Percentiles rank a stretch among this genome's conserved stretches.
Evolutionary conservation across 306 rosid genomes (phyloP).

Genomic region (Citrullus amarus): DNA sequence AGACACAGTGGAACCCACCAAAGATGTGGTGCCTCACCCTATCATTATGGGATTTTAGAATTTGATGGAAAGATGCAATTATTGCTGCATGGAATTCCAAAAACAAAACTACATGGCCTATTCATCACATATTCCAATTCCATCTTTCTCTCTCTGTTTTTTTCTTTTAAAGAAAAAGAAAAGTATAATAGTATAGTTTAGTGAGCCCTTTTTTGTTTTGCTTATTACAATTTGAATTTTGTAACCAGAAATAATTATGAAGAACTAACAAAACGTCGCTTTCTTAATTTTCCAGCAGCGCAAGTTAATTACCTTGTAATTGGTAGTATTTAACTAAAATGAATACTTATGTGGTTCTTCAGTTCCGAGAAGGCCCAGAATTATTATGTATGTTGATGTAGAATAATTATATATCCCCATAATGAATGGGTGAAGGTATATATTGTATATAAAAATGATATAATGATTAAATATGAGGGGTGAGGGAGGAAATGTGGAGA

Average conservation of each 20-base stretch:
- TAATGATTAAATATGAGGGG: no score
- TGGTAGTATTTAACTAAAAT: no score
- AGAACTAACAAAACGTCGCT: not conserved
- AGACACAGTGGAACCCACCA: constrained; percentile 44
- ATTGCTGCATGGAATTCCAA: constrained; percentile 78
- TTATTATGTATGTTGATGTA: no score
- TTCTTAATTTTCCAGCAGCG: not conserved
- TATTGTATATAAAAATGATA: no score
- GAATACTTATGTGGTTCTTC: no score
- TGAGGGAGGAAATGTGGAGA: no score
- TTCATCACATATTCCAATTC: not conserved
- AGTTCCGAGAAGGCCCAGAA: no score
- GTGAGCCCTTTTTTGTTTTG: not conserved
- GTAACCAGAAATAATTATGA: not conserved
- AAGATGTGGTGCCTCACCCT: constrained; percentile 58
- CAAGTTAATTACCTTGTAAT: not conserved
- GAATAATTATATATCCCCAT: no score
- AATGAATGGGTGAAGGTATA: no score
- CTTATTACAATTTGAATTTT: not conserved
- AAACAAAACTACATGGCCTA: not conserved
- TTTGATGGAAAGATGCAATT: constrained; percentile 36
- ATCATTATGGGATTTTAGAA: constrained; percentile 52
- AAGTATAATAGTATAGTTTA: no score
- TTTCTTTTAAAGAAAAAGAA: no score
- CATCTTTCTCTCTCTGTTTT: not conserved